Conservation (phyloP, 1,139 yeast species). For the Nakaseomyces glabratus region DNA sequence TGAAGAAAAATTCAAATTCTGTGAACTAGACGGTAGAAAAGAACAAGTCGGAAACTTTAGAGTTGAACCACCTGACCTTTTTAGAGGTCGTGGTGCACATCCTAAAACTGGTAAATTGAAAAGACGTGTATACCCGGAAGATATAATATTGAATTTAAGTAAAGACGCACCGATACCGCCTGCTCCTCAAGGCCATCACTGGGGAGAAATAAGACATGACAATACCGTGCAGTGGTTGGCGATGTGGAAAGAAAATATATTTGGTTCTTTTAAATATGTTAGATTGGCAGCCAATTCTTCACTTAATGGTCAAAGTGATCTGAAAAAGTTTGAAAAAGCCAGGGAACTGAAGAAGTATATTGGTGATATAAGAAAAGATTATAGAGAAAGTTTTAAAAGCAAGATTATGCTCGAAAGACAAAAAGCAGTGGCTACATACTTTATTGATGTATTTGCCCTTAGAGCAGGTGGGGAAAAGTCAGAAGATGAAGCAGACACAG, state of each 20-base stretch:
- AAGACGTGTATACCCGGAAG: slow-evolving; percentile 79
- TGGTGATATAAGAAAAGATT: slow-evolving; percentile 66
- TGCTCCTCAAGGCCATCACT: slow-evolving; percentile 78
- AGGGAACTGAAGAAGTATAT: slow-evolving; percentile 70
- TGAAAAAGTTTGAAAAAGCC: slow-evolving; percentile 87
- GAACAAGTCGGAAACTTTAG: slow-evolving; percentile 91
- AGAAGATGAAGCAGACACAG: slow-evolving; percentile 97
- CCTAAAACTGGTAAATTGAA: slow-evolving; percentile 90
- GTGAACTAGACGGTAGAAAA: slow-evolving; percentile 75
- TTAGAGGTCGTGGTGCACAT: slow-evolving; percentile 94
- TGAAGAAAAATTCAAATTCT: slow-evolving; percentile 77
- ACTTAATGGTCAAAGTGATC: slow-evolving; percentile 83
- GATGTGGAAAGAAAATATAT: slow-evolving; percentile 92
- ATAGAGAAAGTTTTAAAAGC: slow-evolving; percentile 59
- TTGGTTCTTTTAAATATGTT: slow-evolving; percentile 77
- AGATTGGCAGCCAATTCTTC: slow-evolving; percentile 88
- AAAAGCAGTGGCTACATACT: slow-evolving; percentile 87
- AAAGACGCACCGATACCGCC: slow-evolving; percentile 62
- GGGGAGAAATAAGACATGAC: slow-evolving; percentile 89
- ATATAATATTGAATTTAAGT: slow-evolving; percentile 76
- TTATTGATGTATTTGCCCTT: slow-evolving; percentile 87
- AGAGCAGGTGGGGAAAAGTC: slow-evolving; percentile 99
- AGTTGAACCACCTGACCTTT: slow-evolving; percentile 92
- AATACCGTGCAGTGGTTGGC: slow-evolving; percentile 93
- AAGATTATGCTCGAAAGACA: slow-evolving; percentile 80